Conservation (phyloP, 331 rosid genomes). For the Quercus tomentella region DNA sequence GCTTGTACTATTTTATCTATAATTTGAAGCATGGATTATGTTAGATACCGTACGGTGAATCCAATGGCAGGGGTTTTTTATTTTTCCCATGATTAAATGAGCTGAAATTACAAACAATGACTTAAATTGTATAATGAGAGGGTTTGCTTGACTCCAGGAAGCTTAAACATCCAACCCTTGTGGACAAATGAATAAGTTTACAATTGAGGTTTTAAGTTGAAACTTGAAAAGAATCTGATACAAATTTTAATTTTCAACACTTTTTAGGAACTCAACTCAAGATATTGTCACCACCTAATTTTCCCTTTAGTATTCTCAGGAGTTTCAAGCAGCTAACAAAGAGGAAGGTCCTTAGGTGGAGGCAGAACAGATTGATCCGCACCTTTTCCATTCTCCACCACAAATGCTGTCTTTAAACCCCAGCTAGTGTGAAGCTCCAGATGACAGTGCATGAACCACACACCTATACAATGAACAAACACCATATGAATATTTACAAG, state of each 20-base stretch:
- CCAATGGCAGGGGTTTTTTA: too few species aligned
- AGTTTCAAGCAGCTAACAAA: conserved; percentile 11
- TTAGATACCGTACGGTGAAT: too few species aligned
- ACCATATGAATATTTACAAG: background rate
- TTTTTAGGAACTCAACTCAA: background rate
- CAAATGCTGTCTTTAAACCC: conserved; percentile 42
- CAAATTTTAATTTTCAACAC: background rate
- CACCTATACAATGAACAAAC: conserved; percentile 14
- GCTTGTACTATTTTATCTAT: too few species aligned
- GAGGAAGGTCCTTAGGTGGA: conserved; percentile 40
- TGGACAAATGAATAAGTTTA: background rate
- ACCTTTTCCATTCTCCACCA: conserved; percentile 28
- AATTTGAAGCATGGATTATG: too few species aligned
- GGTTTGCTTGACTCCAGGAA: background rate
- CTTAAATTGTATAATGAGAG: background rate
- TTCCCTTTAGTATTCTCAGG: background rate
- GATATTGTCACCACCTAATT: background rate
- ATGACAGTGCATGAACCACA: conserved; percentile 48
- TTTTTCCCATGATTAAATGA: too few species aligned
- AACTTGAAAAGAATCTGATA: background rate
- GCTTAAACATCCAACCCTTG: background rate
- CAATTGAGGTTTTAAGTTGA: background rate
- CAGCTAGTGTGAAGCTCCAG: conserved; percentile 42
- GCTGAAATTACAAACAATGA: background rate
- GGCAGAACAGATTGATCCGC: conserved; percentile 23